Evolutionary conservation across 108 stramenopile species (phyloP).

Genomic region (Conticribra weissflogii): DNA sequence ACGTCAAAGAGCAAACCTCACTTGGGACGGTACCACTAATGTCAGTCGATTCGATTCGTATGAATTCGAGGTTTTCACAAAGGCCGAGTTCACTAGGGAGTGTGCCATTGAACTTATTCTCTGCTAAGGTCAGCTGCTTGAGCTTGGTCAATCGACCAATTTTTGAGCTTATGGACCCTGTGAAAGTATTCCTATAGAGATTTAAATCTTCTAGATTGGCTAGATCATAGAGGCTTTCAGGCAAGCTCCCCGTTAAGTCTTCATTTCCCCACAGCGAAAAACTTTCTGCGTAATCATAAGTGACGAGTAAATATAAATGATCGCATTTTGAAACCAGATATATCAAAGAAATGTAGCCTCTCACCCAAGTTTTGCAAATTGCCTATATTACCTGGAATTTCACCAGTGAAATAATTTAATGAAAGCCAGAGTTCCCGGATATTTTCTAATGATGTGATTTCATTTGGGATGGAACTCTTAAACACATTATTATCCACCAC

Average conservation of each 20-base stretch:
- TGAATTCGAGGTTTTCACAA: constrained; percentile 1
- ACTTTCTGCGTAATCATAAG: background rate
- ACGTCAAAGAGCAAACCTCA: constrained; percentile 13
- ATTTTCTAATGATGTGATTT: background rate
- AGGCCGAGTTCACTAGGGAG: constrained; percentile 15
- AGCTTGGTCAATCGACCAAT: constrained; percentile 6
- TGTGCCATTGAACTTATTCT: constrained; percentile 19
- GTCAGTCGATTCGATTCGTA: constrained; percentile 4
- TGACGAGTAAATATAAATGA: background rate
- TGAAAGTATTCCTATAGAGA: background rate
- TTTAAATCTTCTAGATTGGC: background rate
- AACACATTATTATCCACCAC: background rate
- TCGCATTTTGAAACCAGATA: background rate
- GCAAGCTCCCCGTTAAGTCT: constrained; percentile 7
- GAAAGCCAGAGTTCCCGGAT: background rate
- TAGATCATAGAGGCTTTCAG: background rate
- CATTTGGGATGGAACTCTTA: background rate
- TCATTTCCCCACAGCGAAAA: background rate
- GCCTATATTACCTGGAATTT: no score
- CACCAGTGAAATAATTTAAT: background rate
- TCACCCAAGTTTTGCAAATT: no score
- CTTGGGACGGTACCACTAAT: constrained; percentile 12
- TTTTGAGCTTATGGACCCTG: background rate
- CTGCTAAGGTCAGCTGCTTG: constrained; percentile 1
- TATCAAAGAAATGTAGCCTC: no score